Percentiles rank a stretch among this genome's conserved stretches.
These are phyloP conservation scores for Fusarium metavorans DNA, from an alignment of 2,329 filamentous ascomycete species.

Conservation along the genomic window DNA sequence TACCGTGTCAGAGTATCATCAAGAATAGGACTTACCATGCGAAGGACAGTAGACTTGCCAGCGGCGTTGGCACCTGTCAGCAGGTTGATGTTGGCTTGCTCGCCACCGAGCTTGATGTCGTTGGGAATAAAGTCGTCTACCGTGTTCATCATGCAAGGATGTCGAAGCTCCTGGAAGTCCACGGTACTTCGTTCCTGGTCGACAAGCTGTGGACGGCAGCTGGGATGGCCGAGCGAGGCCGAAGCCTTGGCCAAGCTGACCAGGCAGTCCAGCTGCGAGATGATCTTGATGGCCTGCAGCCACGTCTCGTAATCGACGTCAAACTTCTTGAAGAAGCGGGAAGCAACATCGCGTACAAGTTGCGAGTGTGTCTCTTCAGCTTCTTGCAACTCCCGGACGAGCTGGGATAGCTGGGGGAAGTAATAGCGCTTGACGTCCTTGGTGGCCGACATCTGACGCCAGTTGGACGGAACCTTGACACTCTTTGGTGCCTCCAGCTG, in stretches of 20 bases:
- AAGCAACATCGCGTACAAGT: slow-evolving; percentile 86
- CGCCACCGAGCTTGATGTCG: slow-evolving; percentile 87
- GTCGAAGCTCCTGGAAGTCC: slow-evolving; percentile 92
- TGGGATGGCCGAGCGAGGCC: slow-evolving; percentile 83
- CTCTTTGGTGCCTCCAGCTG: slow-evolving; percentile 91
- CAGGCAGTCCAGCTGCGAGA: slow-evolving; percentile 93
- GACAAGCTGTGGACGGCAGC: slow-evolving; percentile 89
- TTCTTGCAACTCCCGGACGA: slow-evolving; percentile 91
- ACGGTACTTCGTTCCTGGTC: slow-evolving; percentile 86
- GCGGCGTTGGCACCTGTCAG: slow-evolving; percentile 97
- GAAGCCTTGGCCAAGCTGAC: slow-evolving; percentile 94
- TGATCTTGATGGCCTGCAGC: slow-evolving; percentile 89
- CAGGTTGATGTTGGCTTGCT: slow-evolving; percentile 84
- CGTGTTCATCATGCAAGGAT: slow-evolving; percentile 92
- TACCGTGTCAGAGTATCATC: background rate
- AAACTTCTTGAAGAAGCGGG: slow-evolving; percentile 87
- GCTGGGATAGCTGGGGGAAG: slow-evolving; percentile 81
- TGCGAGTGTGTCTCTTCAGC: slow-evolving; percentile 94
- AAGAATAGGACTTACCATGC: slow-evolving; percentile 76
- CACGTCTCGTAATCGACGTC: slow-evolving; percentile 87
- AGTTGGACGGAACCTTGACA: slow-evolving; percentile 86
- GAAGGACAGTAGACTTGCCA: slow-evolving; percentile 94
- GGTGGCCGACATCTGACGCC: slow-evolving; percentile 97
- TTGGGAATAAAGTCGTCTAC: slow-evolving; percentile 98
- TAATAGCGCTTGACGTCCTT: slow-evolving; percentile 93